Evolutionary conservation across 306 rosid species (phyloP).

Genomic region (Vigna reflexopilosa): DNA sequence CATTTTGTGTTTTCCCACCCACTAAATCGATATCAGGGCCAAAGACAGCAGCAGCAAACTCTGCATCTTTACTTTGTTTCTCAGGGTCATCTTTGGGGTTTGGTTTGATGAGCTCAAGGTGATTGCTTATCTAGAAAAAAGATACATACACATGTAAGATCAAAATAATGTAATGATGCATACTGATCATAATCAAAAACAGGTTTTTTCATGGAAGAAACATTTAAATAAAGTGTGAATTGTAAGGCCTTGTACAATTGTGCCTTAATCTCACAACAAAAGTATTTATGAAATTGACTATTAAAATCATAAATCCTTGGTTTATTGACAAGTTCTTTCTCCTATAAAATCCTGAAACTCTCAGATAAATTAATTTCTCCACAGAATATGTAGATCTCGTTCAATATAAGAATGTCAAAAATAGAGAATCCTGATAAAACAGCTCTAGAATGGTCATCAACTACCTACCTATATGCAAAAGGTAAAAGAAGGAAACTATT

Average conservation of each 20-base stretch:
- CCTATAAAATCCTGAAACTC: slow-evolving; percentile 8
- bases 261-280: not conserved
- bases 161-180: slow-evolving; percentile 30
- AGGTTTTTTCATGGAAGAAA: slow-evolving; percentile 28
- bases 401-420: slow-evolving; percentile 17
- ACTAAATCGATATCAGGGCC: slow-evolving; percentile 86
- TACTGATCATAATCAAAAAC: slow-evolving; percentile 13
- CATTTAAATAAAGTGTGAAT: slow-evolving; percentile 9
- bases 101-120: slow-evolving; percentile 92
- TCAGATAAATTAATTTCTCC: not conserved
- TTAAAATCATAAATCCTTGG: slow-evolving; percentile 13
- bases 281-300: not conserved
- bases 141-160: slow-evolving; percentile 23
- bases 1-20: slow-evolving; percentile 79
- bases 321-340: not conserved
- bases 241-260: slow-evolving; percentile 29
- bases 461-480: not conserved
- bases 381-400: not conserved
- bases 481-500: not conserved
- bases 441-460: slow-evolving; percentile 2
- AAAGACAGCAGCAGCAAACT: slow-evolving; percentile 83
- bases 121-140: slow-evolving; percentile 82
- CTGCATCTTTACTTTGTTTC: slow-evolving; percentile 87
- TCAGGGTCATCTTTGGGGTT: slow-evolving; percentile 82
- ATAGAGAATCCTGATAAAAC: slow-evolving; percentile 8